phyloP scores from a whole-genome alignment of 1,284 basidiomycete genomes.

The Tylopilus sp. region DNA sequence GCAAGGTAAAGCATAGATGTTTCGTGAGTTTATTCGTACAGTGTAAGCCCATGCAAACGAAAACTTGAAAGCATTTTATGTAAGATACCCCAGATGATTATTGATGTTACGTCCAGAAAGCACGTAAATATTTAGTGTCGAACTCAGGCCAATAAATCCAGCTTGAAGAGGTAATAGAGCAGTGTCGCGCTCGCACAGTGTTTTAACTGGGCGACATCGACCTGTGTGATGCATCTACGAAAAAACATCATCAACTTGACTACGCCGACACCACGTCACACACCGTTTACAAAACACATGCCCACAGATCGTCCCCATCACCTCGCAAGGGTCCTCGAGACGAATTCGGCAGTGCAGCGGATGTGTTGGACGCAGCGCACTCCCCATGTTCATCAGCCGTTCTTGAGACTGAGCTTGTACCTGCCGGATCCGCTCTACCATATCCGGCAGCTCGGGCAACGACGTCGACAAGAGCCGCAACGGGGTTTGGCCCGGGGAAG shows the following conservation, averaged over 20 bases:
- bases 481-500: constrained; percentile 30
- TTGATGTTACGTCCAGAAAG: no score
- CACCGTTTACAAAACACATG: constrained; percentile 68
- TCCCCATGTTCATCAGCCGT: not conserved
- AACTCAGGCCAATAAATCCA: constrained; percentile 34
- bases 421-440: not conserved
- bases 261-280: constrained; percentile 23
- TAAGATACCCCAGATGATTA: not conserved
- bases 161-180: constrained; percentile 58
- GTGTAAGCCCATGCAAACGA: not conserved
- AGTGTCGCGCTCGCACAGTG: constrained; percentile 59
- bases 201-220: constrained; percentile 54
- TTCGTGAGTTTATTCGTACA: not conserved
- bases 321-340: constrained; percentile 52
- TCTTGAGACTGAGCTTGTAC: not conserved
- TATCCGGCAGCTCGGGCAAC: constrained; percentile 24
- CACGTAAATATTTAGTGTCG: not conserved
- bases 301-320: constrained; percentile 66
- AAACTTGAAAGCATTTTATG: not conserved
- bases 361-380: not conserved
- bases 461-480: constrained; percentile 30
- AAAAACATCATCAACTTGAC: not conserved
- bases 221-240: constrained; percentile 60
- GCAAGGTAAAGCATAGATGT: not conserved
- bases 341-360: constrained; percentile 60